Percentiles rank a stretch among this genome's conserved stretches.
Evolutionary conservation across 306 rosid genomes (phyloP).

Genomic region (Trifolium subterraneum): DNA sequence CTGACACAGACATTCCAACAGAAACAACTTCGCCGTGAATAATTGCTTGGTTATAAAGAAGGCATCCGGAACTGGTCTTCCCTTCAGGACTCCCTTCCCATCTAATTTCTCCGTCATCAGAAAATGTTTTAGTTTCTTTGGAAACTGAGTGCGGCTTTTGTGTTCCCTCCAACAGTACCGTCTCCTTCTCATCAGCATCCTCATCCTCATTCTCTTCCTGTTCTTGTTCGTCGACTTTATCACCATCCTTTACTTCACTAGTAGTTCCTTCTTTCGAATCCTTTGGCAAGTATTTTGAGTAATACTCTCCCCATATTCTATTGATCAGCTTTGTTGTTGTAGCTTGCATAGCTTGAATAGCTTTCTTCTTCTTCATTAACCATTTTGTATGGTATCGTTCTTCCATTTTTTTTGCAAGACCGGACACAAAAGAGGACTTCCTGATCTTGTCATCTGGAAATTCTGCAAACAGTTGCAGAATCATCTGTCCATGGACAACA

Average conservation of each 20-base stretch:
- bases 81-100: slow-evolving; percentile 75
- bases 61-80: slow-evolving; percentile 62
- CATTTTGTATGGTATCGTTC: slow-evolving; percentile 93
- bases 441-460: slow-evolving; percentile 74
- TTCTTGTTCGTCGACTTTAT: slow-evolving; percentile 80
- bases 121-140: slow-evolving; percentile 48
- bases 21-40: slow-evolving; percentile 65
- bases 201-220: slow-evolving; percentile 89
- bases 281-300: slow-evolving; percentile 77
- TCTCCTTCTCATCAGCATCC: slow-evolving; percentile 57
- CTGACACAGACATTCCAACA: slow-evolving; percentile 72
- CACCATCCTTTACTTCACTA: slow-evolving; percentile 62
- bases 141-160: slow-evolving; percentile 48
- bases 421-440: slow-evolving; percentile 77
- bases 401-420: slow-evolving; percentile 82
- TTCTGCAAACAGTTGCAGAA: slow-evolving; percentile 84
- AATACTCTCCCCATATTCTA: slow-evolving; percentile 91
- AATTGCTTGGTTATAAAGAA: slow-evolving; percentile 58
- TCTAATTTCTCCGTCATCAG: slow-evolving; percentile 49
- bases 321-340: slow-evolving; percentile 84
- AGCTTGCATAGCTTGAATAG: slow-evolving; percentile 92
- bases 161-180: slow-evolving; percentile 46
- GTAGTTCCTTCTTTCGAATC: slow-evolving; percentile 52
- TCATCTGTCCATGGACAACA: slow-evolving; percentile 93
- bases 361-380: slow-evolving; percentile 72